phyloP scores from a whole-genome alignment of 129 eudicot genomes.

The Heracleum sosnowskyi region DNA sequence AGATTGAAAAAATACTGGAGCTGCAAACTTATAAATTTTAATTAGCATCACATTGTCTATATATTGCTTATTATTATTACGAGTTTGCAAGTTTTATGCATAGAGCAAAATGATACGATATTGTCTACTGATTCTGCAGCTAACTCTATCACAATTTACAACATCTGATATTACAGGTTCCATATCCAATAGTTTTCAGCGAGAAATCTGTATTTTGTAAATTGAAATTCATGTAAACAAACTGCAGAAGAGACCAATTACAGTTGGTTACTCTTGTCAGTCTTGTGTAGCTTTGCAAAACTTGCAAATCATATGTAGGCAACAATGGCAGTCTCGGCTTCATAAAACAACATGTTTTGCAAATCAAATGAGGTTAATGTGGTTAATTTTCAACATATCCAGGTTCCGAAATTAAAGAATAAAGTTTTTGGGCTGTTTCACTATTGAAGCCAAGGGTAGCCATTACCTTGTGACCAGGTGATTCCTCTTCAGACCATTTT shows the following conservation, averaged over 20 bases:
- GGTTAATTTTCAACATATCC: slow-evolving; percentile 39
- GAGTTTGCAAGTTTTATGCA: neutral
- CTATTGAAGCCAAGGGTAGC: too few relatives aligned
- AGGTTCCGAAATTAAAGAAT: too few relatives aligned
- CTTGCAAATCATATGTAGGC: neutral
- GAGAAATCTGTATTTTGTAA: neutral
- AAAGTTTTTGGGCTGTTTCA: too few relatives aligned
- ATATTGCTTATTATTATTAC: neutral
- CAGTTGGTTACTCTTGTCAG: neutral
- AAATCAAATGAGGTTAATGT: neutral
- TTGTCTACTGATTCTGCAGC: neutral
- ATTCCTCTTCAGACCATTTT: too few relatives aligned
- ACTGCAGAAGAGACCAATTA: neutral
- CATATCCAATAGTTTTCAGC: neutral
- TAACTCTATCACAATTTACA: neutral
- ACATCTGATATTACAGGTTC: neutral
- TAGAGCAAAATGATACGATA: neutral
- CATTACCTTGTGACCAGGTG: too few relatives aligned
- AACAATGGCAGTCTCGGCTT: neutral
- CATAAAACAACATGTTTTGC: neutral
- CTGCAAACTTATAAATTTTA: neutral
- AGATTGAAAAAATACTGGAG: neutral
- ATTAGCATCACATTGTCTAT: neutral
- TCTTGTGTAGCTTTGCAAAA: neutral
- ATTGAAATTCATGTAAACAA: neutral